These are phyloP conservation scores for Hexamita inflata DNA, from an alignment of 208 protist genomes.

Conservation along the genomic window DNA sequence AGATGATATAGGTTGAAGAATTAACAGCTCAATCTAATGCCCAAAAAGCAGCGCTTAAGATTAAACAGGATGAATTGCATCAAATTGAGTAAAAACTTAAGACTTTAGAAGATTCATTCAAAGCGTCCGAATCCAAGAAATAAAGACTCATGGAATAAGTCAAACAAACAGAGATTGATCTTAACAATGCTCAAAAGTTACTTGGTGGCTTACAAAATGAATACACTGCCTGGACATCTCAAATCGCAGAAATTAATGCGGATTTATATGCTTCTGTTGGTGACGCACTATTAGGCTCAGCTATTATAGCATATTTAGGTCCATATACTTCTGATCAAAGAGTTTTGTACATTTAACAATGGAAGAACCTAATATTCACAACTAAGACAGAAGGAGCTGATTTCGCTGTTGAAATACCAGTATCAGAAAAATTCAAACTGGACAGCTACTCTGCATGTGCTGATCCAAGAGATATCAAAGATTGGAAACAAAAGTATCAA, in stretches of 20 bases:
- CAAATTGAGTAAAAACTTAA: conserved; percentile 63
- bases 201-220: conserved; percentile 76
- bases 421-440: conserved; percentile 2
- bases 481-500: conserved; percentile 41
- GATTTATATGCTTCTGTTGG: not conserved
- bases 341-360: not conserved
- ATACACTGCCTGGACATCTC: conserved; percentile 75
- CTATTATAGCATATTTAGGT: conserved; percentile 85
- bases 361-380: not conserved
- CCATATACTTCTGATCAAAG: conserved; percentile 82
- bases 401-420: not conserved
- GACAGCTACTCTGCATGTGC: conserved; percentile 32
- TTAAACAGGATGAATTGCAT: conserved; percentile 57
- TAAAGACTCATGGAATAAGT: conserved; percentile 35
- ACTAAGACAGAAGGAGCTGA: not conserved
- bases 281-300: conserved; percentile 65
- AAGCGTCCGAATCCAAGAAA: conserved; percentile 29
- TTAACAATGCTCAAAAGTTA: conserved; percentile 63
- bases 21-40: conserved; percentile 69
- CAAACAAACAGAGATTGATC: conserved; percentile 31
- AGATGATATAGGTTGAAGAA: conserved; percentile 66
- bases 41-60: conserved; percentile 63
- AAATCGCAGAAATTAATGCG: conserved; percentile 22
- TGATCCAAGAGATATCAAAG: conserved; percentile 42
- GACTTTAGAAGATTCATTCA: conserved; percentile 38